These are phyloP conservation scores for Boletus reticuloceps DNA, from an alignment of 768 basidiomycete species.

Conservation along the genomic window DNA sequence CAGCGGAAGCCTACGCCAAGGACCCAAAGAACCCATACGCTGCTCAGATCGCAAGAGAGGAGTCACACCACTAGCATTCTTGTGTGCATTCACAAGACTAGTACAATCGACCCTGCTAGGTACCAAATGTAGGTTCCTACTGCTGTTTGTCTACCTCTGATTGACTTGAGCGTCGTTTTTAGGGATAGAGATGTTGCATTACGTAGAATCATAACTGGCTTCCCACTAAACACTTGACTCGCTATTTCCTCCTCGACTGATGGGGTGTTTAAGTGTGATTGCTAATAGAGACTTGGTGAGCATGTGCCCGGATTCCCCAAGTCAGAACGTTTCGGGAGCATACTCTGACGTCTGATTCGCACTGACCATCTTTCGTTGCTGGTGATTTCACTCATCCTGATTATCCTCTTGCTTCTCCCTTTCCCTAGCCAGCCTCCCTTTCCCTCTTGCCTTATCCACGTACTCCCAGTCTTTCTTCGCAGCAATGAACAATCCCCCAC, in stretches of 20 bases:
- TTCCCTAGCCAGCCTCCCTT: constrained; percentile 70
- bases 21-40: constrained; percentile 85
- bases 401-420: constrained; percentile 36
- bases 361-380: neutral
- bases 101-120: neutral
- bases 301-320: no score
- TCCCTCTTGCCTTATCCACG: constrained; percentile 71
- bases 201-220: constrained; percentile 16
- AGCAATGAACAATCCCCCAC: constrained; percentile 43
- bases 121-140: constrained; percentile 2
- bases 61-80: constrained; percentile 40
- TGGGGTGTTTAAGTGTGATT: neutral
- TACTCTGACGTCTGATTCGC: neutral
- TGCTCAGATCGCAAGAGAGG: constrained; percentile 68
- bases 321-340: neutral
- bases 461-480: constrained; percentile 58
- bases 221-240: constrained; percentile 3
- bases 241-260: neutral
- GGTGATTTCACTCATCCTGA: neutral
- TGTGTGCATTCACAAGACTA: neutral
- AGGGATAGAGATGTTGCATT: constrained; percentile 14
- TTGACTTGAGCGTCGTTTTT: neutral
- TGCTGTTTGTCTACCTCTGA: neutral
- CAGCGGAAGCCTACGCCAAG: constrained; percentile 66
- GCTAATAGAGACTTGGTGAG: neutral